A percentile compares a stretch with the other conserved stretches of the same genome.
Evolutionary conservation across 2,329 filamentous ascomycete species (phyloP).

Genomic region (Teratosphaeriaceae sp.): DNA sequence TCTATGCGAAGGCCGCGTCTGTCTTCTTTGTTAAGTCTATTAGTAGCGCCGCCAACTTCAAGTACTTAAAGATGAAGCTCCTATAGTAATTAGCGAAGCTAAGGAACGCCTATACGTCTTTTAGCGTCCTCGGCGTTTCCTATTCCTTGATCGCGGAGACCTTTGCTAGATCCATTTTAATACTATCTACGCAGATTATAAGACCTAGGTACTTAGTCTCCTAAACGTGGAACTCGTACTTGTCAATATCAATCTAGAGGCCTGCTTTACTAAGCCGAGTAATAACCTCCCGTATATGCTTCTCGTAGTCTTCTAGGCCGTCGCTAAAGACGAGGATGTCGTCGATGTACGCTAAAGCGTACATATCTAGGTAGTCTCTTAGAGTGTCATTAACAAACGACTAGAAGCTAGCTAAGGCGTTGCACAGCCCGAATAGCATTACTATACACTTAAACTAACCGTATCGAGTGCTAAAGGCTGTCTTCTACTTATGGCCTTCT

Average conservation of each 20-base stretch:
- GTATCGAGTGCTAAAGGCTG: slow-evolving; percentile 18
- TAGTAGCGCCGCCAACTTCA: too few relatives aligned
- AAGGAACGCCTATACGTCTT: slow-evolving; percentile 5
- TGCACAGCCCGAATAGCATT: slow-evolving; percentile 11
- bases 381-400: slow-evolving; percentile 18
- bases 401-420: slow-evolving; percentile 24
- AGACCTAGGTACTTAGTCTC: slow-evolving; percentile 23
- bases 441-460: background rate
- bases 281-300: background rate
- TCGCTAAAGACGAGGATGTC: slow-evolving; percentile 19
- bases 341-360: slow-evolving; percentile 18
- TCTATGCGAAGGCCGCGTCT: too few relatives aligned
- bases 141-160: slow-evolving; percentile 11
- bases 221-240: slow-evolving; percentile 24
- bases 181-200: slow-evolving; percentile 18
- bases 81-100: too few relatives aligned
- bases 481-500: slow-evolving; percentile 30
- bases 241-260: slow-evolving; percentile 13
- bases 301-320: background rate
- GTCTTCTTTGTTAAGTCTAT: too few relatives aligned
- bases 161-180: slow-evolving; percentile 12
- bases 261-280: slow-evolving; percentile 3
- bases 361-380: slow-evolving; percentile 15
- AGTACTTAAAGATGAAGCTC: too few relatives aligned
- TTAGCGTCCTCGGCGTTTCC: background rate